These are phyloP conservation scores for Fusarium beomiforme DNA, from an alignment of 2,329 filamentous ascomycete species.

Conservation along the genomic window DNA sequence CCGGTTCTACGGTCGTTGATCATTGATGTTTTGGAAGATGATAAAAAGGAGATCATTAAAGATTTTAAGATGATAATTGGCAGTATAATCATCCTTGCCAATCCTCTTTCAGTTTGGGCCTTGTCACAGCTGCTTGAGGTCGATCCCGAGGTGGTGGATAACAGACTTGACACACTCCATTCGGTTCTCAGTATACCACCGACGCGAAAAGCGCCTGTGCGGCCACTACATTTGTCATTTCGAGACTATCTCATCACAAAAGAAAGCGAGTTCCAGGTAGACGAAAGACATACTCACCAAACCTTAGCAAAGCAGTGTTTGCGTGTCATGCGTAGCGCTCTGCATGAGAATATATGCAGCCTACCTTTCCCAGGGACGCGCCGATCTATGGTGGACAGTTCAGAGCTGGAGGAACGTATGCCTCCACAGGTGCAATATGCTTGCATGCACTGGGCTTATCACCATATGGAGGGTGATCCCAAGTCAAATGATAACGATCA, in stretches of 20 bases:
- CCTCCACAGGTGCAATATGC: constrained; percentile 3
- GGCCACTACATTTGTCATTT: constrained; percentile 46
- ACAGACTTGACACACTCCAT: no score
- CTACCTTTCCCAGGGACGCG: constrained; percentile 15
- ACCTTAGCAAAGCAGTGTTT: constrained; percentile 46
- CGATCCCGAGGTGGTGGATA: no score
- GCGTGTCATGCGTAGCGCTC: constrained; percentile 41
- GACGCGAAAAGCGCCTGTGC: no score
- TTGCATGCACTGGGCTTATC: constrained; percentile 45
- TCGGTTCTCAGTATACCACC: no score
- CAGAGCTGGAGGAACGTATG: not conserved
- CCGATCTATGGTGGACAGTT: not conserved
- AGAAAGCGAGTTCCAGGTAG: constrained; percentile 48
- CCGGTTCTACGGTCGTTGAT: no score
- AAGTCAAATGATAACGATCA: constrained; percentile 33
- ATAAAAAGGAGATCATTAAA: no score
- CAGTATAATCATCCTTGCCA: no score
- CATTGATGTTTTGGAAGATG: no score
- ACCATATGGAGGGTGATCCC: constrained; percentile 33
- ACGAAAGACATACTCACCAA: constrained; percentile 49
- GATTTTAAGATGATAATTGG: no score
- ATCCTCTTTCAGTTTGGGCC: no score
- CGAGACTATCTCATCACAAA: constrained; percentile 48
- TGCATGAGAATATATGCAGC: constrained; percentile 47
- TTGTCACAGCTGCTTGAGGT: no score